These are phyloP conservation scores for Penicillium daleae DNA, from an alignment of 495 filamentous ascomycete genomes.

Conservation along the genomic window DNA sequence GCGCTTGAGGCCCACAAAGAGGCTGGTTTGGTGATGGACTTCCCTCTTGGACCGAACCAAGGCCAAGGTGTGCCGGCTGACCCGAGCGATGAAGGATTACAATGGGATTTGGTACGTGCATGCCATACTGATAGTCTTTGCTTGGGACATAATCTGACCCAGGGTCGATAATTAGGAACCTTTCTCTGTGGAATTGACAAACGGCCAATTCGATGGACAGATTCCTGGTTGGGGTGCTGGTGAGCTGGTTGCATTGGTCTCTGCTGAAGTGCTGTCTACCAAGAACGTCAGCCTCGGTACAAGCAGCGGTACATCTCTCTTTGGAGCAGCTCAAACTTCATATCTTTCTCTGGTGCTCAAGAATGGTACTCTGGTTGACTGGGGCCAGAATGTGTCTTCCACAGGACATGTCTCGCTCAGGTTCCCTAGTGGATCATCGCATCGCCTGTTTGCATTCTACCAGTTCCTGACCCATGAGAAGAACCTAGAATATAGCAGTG, in stretches of 20 bases:
- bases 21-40: constrained; percentile 48
- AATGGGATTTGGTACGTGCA: constrained; percentile 42
- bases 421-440: constrained; percentile 10
- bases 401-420: constrained; percentile 21
- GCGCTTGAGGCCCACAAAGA: constrained; percentile 43
- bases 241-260: constrained; percentile 36
- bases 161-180: constrained; percentile 8
- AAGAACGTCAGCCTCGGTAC: constrained; percentile 19
- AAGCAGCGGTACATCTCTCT: not conserved
- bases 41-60: constrained; percentile 52
- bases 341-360: constrained; percentile 20
- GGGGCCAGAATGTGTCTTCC: constrained; percentile 18
- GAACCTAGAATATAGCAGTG: constrained; percentile 28
- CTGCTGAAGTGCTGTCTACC: constrained; percentile 30
- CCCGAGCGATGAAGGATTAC: constrained; percentile 33
- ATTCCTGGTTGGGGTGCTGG: constrained; percentile 46
- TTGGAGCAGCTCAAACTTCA: constrained; percentile 12
- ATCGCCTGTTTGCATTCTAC: constrained; percentile 45
- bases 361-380: constrained; percentile 22
- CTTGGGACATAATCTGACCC: not conserved
- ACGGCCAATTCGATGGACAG: constrained; percentile 33
- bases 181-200: constrained; percentile 29
- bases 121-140: not conserved
- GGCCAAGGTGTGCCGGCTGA: constrained; percentile 53
- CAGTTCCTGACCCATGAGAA: constrained; percentile 34